A percentile compares a stretch with the other conserved stretches of the same genome.
These are phyloP conservation scores for Trichophyton equinum DNA, from an alignment of 2,329 filamentous ascomycete genomes.

Conservation along the genomic window DNA sequence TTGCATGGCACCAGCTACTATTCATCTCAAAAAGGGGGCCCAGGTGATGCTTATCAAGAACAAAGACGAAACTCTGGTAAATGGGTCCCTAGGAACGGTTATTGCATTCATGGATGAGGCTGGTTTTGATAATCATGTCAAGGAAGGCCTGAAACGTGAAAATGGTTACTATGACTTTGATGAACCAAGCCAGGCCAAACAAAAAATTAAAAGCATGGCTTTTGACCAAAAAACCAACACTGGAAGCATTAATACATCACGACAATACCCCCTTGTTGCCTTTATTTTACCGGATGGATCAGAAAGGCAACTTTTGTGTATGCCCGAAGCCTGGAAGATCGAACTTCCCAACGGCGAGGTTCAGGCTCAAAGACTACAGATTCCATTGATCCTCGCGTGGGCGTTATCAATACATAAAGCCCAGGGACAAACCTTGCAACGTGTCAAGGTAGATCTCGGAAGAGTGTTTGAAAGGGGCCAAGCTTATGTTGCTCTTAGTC, in stretches of 20 bases:
- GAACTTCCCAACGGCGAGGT: constrained; percentile 92
- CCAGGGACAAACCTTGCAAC: constrained; percentile 83
- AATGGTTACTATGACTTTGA: constrained; percentile 35
- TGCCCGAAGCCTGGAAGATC: constrained; percentile 88
- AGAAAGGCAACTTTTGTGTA: constrained; percentile 62
- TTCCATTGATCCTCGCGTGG: constrained; percentile 91
- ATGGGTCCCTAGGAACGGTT: constrained; percentile 83
- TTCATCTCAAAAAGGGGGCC: constrained; percentile 77
- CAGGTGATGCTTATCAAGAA: constrained; percentile 99
- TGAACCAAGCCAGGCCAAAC: constrained; percentile 33
- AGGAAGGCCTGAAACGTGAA: constrained; percentile 40
- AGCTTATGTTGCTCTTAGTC: constrained; percentile 89
- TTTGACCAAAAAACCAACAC: constrained; percentile 24
- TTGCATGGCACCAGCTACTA: constrained; percentile 78
- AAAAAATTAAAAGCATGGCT: constrained; percentile 44
- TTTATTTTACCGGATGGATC: constrained; percentile 72
- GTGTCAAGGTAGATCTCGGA: constrained; percentile 87
- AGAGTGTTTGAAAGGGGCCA: constrained; percentile 95
- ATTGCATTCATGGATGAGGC: constrained; percentile 63
- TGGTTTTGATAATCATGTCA: constrained; percentile 44
- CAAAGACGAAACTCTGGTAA: constrained; percentile 84
- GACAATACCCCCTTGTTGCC: constrained; percentile 68
- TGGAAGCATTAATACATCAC: constrained; percentile 37
- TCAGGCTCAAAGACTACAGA: constrained; percentile 69
- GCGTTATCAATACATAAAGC: constrained; percentile 96